Conservation (phyloP, 2,329 filamentous ascomycete species). For the Claviceps sp. region DNA sequence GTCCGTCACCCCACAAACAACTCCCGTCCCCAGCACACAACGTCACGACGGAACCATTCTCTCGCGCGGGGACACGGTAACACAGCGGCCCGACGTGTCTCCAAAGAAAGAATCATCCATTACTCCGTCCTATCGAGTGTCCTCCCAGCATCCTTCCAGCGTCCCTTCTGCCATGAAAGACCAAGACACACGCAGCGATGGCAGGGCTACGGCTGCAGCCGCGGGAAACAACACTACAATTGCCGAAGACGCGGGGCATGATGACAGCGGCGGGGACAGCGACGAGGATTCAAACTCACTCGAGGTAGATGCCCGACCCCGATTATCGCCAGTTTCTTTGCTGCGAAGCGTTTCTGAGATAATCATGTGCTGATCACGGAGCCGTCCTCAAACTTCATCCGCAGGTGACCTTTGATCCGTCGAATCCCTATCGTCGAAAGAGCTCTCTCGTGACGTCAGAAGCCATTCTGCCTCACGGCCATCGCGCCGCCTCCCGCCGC, state of each 20-base stretch:
- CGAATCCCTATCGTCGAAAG: constrained; percentile 50
- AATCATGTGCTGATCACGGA: not conserved
- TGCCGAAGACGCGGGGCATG: constrained; percentile 6
- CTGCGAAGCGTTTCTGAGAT: not conserved
- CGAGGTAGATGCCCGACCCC: constrained; percentile 27
- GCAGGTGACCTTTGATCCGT: constrained; percentile 49
- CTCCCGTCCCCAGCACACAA: no score
- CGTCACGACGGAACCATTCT: no score
- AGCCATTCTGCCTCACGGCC: constrained; percentile 20
- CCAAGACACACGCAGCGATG: constrained; percentile 10
- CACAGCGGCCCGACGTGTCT: no score
- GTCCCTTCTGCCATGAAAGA: constrained; percentile 3
- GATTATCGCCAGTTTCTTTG: not conserved
- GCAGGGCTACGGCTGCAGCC: constrained; percentile 3
- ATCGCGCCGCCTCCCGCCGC: constrained; percentile 14
- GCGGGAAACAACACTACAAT: constrained; percentile 14
- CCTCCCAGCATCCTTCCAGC: no score
- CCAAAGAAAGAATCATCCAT: no score
- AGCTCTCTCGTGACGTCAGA: constrained; percentile 48
- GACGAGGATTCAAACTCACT: constrained; percentile 34
- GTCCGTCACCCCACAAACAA: no score
- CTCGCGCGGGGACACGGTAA: no score
- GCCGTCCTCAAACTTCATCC: not conserved
- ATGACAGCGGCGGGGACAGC: not conserved
- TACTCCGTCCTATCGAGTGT: no score